A percentile compares a stretch with the other conserved stretches of the same genome.
These are phyloP conservation scores for Camelina hispida DNA, from an alignment of 345 rosid species.

Conservation along the genomic window DNA sequence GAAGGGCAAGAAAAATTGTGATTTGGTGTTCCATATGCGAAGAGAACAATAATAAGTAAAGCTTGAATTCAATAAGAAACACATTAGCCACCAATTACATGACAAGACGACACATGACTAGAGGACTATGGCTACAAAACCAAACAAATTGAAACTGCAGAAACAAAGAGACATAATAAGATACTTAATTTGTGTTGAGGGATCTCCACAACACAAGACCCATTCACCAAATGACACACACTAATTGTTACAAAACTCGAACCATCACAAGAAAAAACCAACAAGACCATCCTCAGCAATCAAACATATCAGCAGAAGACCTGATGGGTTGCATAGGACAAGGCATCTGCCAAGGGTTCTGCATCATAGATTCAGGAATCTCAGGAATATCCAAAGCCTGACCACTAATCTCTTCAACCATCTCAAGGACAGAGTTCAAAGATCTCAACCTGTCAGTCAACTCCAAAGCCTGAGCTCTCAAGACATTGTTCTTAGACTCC, in stretches of 20 bases:
- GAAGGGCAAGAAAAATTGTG: background rate
- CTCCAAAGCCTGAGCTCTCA: conserved; percentile 73
- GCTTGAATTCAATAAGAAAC: conserved; percentile 26
- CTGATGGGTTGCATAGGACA: conserved; percentile 55
- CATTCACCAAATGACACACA: background rate
- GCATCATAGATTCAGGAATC: conserved; percentile 61
- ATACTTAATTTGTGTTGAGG: background rate
- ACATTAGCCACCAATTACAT: conserved; percentile 21
- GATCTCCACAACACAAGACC: background rate
- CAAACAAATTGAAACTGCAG: conserved; percentile 1
- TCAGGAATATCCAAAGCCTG: conserved; percentile 67
- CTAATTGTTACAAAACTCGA: conserved; percentile 26
- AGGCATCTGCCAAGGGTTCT: conserved; percentile 71
- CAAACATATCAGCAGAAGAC: conserved; percentile 59
- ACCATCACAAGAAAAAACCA: background rate
- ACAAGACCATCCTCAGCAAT: conserved; percentile 37
- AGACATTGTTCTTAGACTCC: conserved; percentile 64
- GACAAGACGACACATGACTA: conserved; percentile 28
- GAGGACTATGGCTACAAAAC: conserved; percentile 19
- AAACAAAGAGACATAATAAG: background rate
- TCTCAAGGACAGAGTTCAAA: conserved; percentile 61
- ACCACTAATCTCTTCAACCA: conserved; percentile 66
- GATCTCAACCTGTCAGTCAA: conserved; percentile 69
- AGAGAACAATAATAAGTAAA: conserved; percentile 3
- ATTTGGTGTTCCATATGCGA: too few species aligned